Base-by-base conservation (phyloP, 1,284 basidiomycete genomes). In the Ganoderma sinense region DNA sequence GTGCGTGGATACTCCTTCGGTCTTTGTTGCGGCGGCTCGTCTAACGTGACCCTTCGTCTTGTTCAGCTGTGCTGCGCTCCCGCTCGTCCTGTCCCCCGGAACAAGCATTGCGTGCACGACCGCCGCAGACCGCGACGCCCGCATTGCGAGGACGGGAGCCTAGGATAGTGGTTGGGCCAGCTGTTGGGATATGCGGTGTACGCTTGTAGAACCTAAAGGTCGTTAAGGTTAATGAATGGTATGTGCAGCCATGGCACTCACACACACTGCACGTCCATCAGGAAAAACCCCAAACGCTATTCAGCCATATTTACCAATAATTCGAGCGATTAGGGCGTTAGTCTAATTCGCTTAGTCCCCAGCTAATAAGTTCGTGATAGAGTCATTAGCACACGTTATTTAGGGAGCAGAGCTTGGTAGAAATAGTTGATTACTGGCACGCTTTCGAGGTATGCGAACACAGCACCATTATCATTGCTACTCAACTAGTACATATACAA, bases 61-160 rank as follows among this genome's bases (percentile, higher is more conserved):
- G 33, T 2, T 7, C 63, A 88, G 86, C 41, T 90, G 88, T 75
- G 84, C 84, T 43, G 87, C 87, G 0, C 79, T 90, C 56, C 89
- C 88, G 23, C 74, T 84, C 43, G 80, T 82, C 40, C 82, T 82
- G 75, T 76, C 76, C 10, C 66, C 80, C 2, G 86, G 85, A 31
- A 86, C 85, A 18, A 81, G 73, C 61, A 78, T 88, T 62, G 78
- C 83, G 55, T 88, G 87, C 75, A 83, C 82, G 11, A 86, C 86
- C 2, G 75, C 75, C 53, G 73, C 77, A 16, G 83, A 86, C 73
- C 69, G 82, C 67, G 74, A 80, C 58, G 68, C 79, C 0, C 82
- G 84, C 40, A 82, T 84, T 62, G 78, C 78, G 36, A 84, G 83
- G 6, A 83, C 84, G 39, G 81, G 83, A 61, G 80, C 79, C n/a